A percentile compares a stretch with the other conserved stretches of the same genome.
phyloP scores from a whole-genome alignment of 2,329 filamentous ascomycete species.

The Monilinia fructicola region DNA sequence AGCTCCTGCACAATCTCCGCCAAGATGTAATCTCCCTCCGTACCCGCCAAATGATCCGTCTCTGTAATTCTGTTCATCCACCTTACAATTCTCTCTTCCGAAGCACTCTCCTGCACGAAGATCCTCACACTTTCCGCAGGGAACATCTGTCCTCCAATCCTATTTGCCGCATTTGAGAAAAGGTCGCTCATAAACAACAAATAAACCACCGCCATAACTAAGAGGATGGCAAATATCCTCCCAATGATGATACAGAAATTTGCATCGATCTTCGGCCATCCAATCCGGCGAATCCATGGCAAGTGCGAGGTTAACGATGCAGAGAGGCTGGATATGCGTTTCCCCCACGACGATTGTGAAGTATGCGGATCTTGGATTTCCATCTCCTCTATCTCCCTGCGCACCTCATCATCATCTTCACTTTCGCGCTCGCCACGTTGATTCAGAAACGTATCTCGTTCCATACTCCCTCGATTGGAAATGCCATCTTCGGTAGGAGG shows the following conservation, averaged over 20 bases:
- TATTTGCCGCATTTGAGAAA: conserved; percentile 64
- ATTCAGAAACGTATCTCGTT: conserved; percentile 49
- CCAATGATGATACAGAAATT: conserved; percentile 62
- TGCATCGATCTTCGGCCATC: conserved; percentile 39
- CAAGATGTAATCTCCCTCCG: conserved; percentile 83
- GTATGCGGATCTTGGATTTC: conserved; percentile 71
- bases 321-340: conserved; percentile 42
- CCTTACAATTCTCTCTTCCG: conserved; percentile 67
- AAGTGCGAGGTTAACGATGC: conserved; percentile 38
- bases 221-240: conserved; percentile 69
- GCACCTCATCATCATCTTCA: conserved; percentile 61
- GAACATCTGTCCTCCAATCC: conserved; percentile 69
- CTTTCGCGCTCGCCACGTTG: conserved; percentile 48
- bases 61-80: conserved; percentile 75
- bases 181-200: conserved; percentile 83
- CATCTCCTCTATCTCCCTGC: conserved; percentile 85
- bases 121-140: conserved; percentile 78
- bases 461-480: conserved; percentile 40
- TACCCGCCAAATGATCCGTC: conserved; percentile 91
- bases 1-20: conserved; percentile 80
- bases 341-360: conserved; percentile 42
- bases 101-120: conserved; percentile 71
- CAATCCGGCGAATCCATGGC: conserved; percentile 38
- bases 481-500: conserved; percentile 79
- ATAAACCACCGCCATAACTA: conserved; percentile 78